Evolutionary conservation across 2,329 filamentous ascomycete species (phyloP), one percentile per base, ranked within the genome.

Genomic region (Colletotrichum theobromicola): DNA sequence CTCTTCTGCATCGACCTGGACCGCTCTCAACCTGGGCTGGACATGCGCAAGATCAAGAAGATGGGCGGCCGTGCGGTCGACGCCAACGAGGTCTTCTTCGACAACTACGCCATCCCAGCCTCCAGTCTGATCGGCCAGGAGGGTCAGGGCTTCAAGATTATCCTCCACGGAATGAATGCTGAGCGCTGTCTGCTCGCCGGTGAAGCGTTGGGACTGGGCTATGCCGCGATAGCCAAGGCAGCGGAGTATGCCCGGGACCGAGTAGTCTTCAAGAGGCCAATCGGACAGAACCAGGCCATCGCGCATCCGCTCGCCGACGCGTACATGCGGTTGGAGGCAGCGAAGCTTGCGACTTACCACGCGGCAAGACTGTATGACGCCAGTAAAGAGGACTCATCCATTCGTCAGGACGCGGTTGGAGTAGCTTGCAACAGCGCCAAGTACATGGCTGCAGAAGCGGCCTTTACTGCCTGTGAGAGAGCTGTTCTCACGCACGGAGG

Each of bases 41-140:
- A 93, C 12, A 86, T 97, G 80, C 91, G 90, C 57, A 90, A 86
- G 79, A 97, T 97, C 78, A 92, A 90, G 83, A 97, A 97, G 82
- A 97, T 97, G 94, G 95, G 95, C 10, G 94, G 94, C 0, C 87
- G 94, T 15, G 94, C 94, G 0, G 91, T 97, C 2, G 94, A 97
- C 79, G 94, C 94, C 1, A 97, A 97, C 77, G 94, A 97, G 80
- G 93, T 97, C 2, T 97, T 97, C 83, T 97, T 97, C 81, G 94
- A 97, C 82, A 90, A 93, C 77, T 97, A 96, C 82, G 82, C 83
- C 5, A 90, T 97, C 16, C 90, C 93, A 0, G 88, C 88, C 0
- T 87, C 91, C 53, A 87, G 91, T 0, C 85, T 96, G 0, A 90
- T 97, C 55, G 95, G 95, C 1, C 81, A 90, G 35, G 93, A 97